Evolutionary conservation across 352 stramenopile species (phyloP).

Genomic region (Albugo candida): DNA sequence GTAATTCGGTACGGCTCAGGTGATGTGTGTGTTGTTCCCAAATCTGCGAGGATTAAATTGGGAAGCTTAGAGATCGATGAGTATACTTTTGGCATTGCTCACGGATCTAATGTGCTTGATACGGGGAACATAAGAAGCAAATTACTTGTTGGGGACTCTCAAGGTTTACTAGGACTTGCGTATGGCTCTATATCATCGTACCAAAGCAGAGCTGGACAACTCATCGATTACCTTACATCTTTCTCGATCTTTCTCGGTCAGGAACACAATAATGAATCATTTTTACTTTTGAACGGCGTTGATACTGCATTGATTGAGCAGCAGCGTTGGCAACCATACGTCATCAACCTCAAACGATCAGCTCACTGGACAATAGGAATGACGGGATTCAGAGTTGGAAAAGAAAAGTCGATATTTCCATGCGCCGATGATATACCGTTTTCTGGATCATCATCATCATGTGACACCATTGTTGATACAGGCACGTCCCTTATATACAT

Average conservation of each 20-base stretch:
- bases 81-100: constrained; percentile 35
- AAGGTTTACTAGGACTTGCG: constrained; percentile 46
- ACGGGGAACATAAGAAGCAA: constrained; percentile 5
- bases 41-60: constrained; percentile 19
- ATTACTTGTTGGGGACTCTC: constrained; percentile 20
- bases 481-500: constrained; percentile 39
- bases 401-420: constrained; percentile 16
- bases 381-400: constrained; percentile 28
- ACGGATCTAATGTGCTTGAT: constrained; percentile 24
- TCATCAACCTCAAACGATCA: constrained; percentile 22
- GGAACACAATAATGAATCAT: constrained; percentile 27
- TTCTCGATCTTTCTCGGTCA: constrained; percentile 49
- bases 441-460: constrained; percentile 4
- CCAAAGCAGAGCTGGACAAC: constrained; percentile 20
- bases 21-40: constrained; percentile 32
- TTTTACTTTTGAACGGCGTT: constrained; percentile 47
- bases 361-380: constrained; percentile 53
- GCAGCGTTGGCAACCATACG: constrained; percentile 22
- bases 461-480: constrained; percentile 35
- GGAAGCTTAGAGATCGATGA: constrained; percentile 20
- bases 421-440: constrained; percentile 11
- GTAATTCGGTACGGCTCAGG: constrained; percentile 49
- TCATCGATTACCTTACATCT: constrained; percentile 35
- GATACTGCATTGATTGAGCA: constrained; percentile 29
- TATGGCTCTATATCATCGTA: constrained; percentile 31